Evolutionary conservation across 306 rosid genomes (phyloP).

Genomic region (Rosa multiflora): DNA sequence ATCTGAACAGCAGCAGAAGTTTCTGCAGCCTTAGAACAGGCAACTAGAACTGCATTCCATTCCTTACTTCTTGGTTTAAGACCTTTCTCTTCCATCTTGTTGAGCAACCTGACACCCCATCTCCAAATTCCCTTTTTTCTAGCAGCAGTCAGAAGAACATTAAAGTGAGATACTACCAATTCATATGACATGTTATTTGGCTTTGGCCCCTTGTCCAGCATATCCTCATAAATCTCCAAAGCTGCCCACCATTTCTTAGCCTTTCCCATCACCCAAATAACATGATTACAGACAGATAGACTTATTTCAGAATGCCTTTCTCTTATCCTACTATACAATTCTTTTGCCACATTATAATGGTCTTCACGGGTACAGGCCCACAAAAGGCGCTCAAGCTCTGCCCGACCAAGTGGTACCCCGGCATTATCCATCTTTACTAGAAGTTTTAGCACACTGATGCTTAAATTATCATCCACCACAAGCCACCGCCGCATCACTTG

Average conservation of each 20-base stretch:
- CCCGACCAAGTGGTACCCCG: slow-evolving; percentile 51
- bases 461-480: slow-evolving; percentile 45
- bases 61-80: slow-evolving; percentile 81
- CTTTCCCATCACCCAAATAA: slow-evolving; percentile 93
- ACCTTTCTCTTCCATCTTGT: slow-evolving; percentile 97
- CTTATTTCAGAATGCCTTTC: slow-evolving; percentile 58
- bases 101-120: slow-evolving; percentile 89
- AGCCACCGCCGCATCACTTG: slow-evolving; percentile 95
- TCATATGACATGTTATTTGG: slow-evolving; percentile 89
- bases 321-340: slow-evolving; percentile 70
- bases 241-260: slow-evolving; percentile 99
- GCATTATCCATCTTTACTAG: slow-evolving; percentile 67
- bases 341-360: slow-evolving; percentile 71
- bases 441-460: slow-evolving; percentile 61
- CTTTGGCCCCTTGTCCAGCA: slow-evolving; percentile 88
- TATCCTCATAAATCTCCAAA: slow-evolving; percentile 83
- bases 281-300: slow-evolving; percentile 85
- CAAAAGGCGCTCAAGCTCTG: slow-evolving; percentile 65
- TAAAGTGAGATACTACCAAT: slow-evolving; percentile 73
- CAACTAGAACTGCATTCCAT: slow-evolving; percentile 91
- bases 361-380: slow-evolving; percentile 98
- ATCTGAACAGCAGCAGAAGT: slow-evolving; percentile 74
- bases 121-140: slow-evolving; percentile 77
- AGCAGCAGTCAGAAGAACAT: slow-evolving; percentile 76
- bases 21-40: slow-evolving; percentile 93